A percentile compares a stretch with the other conserved stretches of the same genome.
Conservation (phyloP, 73 alveolate genomes). For the Stentor coeruleus region DNA sequence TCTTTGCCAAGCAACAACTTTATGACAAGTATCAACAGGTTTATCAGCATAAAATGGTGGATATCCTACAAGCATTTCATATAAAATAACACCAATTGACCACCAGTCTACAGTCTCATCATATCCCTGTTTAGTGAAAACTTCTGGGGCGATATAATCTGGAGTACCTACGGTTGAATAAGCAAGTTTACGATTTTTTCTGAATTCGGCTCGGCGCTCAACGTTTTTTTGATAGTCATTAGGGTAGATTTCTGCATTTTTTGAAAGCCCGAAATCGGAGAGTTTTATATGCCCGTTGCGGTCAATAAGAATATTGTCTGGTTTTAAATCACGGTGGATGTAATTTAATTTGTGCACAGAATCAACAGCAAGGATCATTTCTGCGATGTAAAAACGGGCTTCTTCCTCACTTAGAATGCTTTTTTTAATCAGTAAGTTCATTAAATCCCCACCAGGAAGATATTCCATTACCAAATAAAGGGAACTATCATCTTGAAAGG, state of each 20-base stretch:
- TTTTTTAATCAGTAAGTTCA: too few species aligned
- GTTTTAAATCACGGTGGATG: constrained; percentile 52
- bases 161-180: constrained; percentile 65
- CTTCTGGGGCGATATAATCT: constrained; percentile 84
- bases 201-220: too few species aligned
- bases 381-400: constrained; percentile 43
- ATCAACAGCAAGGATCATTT: constrained; percentile 45
- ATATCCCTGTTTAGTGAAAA: constrained; percentile 53
- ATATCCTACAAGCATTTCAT: constrained; percentile 69
- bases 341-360: too few species aligned
- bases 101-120: constrained; percentile 69
- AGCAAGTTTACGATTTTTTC: too few species aligned
- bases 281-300: constrained; percentile 42
- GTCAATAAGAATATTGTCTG: constrained; percentile 42
- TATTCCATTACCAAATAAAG: too few species aligned
- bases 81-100: constrained; percentile 73
- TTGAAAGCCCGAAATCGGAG: constrained; percentile 46
- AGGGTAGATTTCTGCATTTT: too few species aligned
- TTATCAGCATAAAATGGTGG: constrained; percentile 80
- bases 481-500: too few species aligned
- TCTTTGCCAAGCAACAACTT: constrained; percentile 73
- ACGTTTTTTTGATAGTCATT: too few species aligned
- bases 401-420: too few species aligned
- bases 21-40: constrained; percentile 74
- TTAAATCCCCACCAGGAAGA: too few species aligned